Evolutionary conservation across 1,284 basidiomycete genomes (phyloP), one percentile per base, ranked within the genome.

Genomic region (Cryptococcus wingfieldii): DNA sequence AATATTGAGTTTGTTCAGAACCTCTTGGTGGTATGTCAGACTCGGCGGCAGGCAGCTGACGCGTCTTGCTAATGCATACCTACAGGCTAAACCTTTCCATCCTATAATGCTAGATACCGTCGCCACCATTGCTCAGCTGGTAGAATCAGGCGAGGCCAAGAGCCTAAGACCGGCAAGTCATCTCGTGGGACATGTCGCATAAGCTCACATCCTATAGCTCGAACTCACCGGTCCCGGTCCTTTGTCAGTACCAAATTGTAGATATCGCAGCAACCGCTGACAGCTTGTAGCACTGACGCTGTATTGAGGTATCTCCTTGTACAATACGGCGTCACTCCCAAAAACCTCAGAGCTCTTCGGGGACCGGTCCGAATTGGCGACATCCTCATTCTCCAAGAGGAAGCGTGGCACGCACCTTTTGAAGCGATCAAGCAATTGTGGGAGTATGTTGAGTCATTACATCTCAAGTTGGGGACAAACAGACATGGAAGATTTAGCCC

Each of bases 91-190:
- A 53, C 55, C 69, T 10, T 68, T 60, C 49, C 67, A 66, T 60
- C 64, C 65, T n/a, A 60, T 72, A 25, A 56, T 68, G 43, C 47
- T 65, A 39, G 67, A 72, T 55, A 69, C 67, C 13, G 53, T 71
- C 5, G 62, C 64, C 2, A 68, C 67, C 5, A 59, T 65, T 14
- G 46, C 56, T 7, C 53, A 52, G 37, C 19, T 57, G 4, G 60
- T 60, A 2, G 55, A 61, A 23, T 50, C 34, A n/a, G 55, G 52
- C 3, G 44, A 43, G 16, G 31, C 47, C 23, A 44, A 50, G 16
- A 13, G 38, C 3, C 49, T 64, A 3, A 47, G 53, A 16, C 61
- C 61, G 18, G 60, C 61, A 34, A 47, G 58, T 53, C 19, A 12
- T n/a, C 23, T 27, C 43, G 19, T 23, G 34, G 18, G 4, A 27